Evolutionary conservation across 1,284 basidiomycete genomes (phyloP).

Genomic region (Fomitopsis palustris): DNA sequence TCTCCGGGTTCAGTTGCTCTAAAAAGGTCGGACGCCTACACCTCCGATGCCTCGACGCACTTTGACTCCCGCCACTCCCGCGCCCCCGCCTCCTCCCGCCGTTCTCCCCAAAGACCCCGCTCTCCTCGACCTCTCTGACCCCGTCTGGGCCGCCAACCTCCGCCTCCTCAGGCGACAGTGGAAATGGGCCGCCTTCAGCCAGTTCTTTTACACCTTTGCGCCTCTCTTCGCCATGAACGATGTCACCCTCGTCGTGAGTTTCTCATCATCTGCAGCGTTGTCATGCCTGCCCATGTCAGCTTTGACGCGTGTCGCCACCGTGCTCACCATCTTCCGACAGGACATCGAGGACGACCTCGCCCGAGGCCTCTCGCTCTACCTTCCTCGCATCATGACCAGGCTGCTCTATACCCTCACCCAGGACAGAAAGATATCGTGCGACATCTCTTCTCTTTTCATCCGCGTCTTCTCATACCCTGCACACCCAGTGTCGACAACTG

Average conservation of each 20-base stretch:
- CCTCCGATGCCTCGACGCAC: slow-evolving; percentile 34
- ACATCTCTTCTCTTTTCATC: slow-evolving; percentile 15
- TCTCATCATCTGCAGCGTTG: slow-evolving; percentile 10
- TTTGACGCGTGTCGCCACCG: slow-evolving; percentile 4
- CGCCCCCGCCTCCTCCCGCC: slow-evolving; percentile 20
- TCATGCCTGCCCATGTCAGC: slow-evolving; percentile 1
- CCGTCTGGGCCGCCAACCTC: slow-evolving; percentile 39
- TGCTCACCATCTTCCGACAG: slow-evolving; percentile 34
- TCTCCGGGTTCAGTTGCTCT: slow-evolving; percentile 21
- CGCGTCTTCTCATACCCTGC: slow-evolving; percentile 15
- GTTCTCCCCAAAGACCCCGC: slow-evolving; percentile 23
- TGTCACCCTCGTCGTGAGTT: slow-evolving; percentile 58
- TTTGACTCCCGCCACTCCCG: slow-evolving; percentile 25
- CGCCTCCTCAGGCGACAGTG: slow-evolving; percentile 56
- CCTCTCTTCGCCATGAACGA: slow-evolving; percentile 63
- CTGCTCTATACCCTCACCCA: slow-evolving; percentile 72
- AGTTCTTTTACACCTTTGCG: slow-evolving; percentile 78
- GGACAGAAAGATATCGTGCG: slow-evolving; percentile 76
- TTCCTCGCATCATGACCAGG: slow-evolving; percentile 71
- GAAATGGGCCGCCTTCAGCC: slow-evolving; percentile 83
- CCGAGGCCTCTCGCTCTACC: slow-evolving; percentile 51
- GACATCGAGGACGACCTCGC: slow-evolving; percentile 75
- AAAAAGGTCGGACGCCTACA: slow-evolving; percentile 27
- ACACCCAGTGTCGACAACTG: slow-evolving; percentile 62
- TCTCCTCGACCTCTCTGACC: slow-evolving; percentile 19